These are phyloP conservation scores for Fusarium mangiferae DNA, from an alignment of 2,329 filamentous ascomycete genomes.

Conservation along the genomic window DNA sequence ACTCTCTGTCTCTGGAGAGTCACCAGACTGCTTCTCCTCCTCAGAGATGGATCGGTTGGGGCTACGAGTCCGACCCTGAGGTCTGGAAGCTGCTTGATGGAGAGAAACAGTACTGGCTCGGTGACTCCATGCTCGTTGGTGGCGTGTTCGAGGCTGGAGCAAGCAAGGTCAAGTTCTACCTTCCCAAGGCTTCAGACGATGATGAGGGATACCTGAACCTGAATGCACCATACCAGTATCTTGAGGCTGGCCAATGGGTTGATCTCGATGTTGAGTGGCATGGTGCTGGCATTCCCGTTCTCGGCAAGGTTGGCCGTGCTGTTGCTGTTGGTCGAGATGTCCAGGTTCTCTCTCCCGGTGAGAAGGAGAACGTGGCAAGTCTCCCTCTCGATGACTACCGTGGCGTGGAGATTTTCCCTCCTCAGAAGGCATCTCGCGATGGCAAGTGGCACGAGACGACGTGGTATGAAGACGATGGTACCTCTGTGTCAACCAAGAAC, in stretches of 20 bases:
- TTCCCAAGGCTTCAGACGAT: constrained; percentile 64
- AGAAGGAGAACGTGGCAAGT: constrained; percentile 51
- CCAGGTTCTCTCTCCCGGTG: constrained; percentile 49
- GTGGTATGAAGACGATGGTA: constrained; percentile 55
- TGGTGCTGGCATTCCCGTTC: constrained; percentile 53
- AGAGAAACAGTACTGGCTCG: constrained; percentile 79
- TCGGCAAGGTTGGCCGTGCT: constrained; percentile 53
- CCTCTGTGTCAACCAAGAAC: constrained; percentile 46
- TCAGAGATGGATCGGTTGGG: constrained; percentile 79
- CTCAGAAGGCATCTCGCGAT: constrained; percentile 22
- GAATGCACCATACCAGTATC: constrained; percentile 68
- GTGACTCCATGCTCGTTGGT: constrained; percentile 71
- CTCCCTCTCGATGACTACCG: constrained; percentile 56
- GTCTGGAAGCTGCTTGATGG: constrained; percentile 75
- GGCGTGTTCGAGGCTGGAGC: constrained; percentile 73
- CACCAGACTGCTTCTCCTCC: constrained; percentile 71
- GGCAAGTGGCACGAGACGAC: constrained; percentile 43
- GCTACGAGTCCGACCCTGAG: constrained; percentile 72
- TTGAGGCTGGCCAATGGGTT: constrained; percentile 57
- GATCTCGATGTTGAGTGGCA: constrained; percentile 56
- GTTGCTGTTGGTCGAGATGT: constrained; percentile 53
- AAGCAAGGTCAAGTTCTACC: constrained; percentile 66
- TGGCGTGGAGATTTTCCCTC: constrained; percentile 56
- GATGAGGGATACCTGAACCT: constrained; percentile 71
- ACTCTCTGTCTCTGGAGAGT: constrained; percentile 70